These are phyloP conservation scores for Cercospora citrullina DNA, from an alignment of 2,329 filamentous ascomycete species.

Conservation along the genomic window DNA sequence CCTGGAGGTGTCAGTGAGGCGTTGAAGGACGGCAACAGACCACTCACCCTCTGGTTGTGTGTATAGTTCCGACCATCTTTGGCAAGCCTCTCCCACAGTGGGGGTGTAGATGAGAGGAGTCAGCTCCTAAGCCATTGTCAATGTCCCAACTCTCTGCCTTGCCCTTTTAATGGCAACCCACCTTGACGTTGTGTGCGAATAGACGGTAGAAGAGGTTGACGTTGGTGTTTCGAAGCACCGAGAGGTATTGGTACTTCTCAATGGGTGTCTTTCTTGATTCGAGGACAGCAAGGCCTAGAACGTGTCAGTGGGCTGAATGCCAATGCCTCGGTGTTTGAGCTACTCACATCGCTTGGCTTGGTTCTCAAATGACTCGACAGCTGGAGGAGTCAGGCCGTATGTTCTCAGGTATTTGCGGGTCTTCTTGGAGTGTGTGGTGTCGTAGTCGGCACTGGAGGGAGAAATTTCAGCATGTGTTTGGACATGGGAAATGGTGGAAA, in stretches of 20 bases:
- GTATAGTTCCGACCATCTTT: conserved; percentile 94
- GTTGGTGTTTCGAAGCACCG: conserved; percentile 71
- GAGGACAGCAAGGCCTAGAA: conserved; percentile 70
- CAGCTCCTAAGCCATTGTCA: conserved; percentile 57
- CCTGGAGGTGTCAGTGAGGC: conserved; percentile 36
- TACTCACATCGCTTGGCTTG: conserved; percentile 53
- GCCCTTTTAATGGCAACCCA: conserved; percentile 28
- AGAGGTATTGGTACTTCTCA: conserved; percentile 83
- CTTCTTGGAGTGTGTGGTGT: conserved; percentile 51
- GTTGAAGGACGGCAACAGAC: neutral
- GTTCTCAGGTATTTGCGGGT: conserved; percentile 54
- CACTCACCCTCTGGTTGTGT: conserved; percentile 78
- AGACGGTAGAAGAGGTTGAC: conserved; percentile 81
- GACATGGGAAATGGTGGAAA: neutral
- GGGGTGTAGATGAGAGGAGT: conserved; percentile 86
- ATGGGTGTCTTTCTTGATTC: conserved; percentile 67
- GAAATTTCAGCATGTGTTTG: conserved; percentile 17
- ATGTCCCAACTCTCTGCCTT: neutral
- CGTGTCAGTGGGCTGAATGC: conserved; percentile 33
- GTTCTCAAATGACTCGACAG: conserved; percentile 51
- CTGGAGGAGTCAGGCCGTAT: conserved; percentile 55
- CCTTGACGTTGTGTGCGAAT: conserved; percentile 70
- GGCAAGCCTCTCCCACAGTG: conserved; percentile 91
- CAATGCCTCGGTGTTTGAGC: neutral
- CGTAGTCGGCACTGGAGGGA: conserved; percentile 44